phyloP scores from a whole-genome alignment of 106 monocot species.

The Dendrobium catenatum region DNA sequence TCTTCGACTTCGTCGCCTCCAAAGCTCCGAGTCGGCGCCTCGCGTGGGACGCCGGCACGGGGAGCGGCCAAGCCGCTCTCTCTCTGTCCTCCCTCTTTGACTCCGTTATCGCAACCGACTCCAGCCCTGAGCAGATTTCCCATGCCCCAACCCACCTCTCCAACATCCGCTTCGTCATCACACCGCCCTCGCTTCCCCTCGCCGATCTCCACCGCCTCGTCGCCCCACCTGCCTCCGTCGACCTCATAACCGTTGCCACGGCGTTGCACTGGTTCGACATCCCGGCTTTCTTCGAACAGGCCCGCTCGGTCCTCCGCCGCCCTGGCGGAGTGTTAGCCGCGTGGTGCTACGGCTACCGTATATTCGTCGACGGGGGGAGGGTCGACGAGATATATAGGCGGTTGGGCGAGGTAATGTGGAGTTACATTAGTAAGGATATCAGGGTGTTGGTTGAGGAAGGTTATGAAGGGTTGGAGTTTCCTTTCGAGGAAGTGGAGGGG shows the following conservation, averaged over 20 bases:
- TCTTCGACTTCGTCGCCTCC: slow-evolving; percentile 69
- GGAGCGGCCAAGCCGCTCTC: slow-evolving; percentile 68
- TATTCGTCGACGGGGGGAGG: not conserved
- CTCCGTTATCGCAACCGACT: slow-evolving; percentile 56
- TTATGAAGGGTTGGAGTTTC: slow-evolving; percentile 50
- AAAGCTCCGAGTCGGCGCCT: slow-evolving; percentile 40
- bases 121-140: slow-evolving; percentile 49
- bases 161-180: slow-evolving; percentile 57
- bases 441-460: slow-evolving; percentile 43
- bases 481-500: slow-evolving; percentile 59
- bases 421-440: slow-evolving; percentile 34
- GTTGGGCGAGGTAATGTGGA: slow-evolving; percentile 23
- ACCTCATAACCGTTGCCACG: slow-evolving; percentile 70
- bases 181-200: slow-evolving; percentile 23
- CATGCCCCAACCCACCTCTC: slow-evolving; percentile 30
- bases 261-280: slow-evolving; percentile 88
- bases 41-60: slow-evolving; percentile 92
- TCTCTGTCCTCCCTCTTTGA: slow-evolving; percentile 29
- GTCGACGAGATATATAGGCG: slow-evolving; percentile 40
- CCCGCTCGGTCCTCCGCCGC: slow-evolving; percentile 26
- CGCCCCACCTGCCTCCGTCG: slow-evolving; percentile 37
- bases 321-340: slow-evolving; percentile 59
- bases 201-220: slow-evolving; percentile 23
- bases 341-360: slow-evolving; percentile 54
- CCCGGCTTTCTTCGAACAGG: slow-evolving; percentile 47